Evolutionary conservation across 2,329 filamentous ascomycete species (phyloP).

Genomic region (Chalaropsis ovoidea): DNA sequence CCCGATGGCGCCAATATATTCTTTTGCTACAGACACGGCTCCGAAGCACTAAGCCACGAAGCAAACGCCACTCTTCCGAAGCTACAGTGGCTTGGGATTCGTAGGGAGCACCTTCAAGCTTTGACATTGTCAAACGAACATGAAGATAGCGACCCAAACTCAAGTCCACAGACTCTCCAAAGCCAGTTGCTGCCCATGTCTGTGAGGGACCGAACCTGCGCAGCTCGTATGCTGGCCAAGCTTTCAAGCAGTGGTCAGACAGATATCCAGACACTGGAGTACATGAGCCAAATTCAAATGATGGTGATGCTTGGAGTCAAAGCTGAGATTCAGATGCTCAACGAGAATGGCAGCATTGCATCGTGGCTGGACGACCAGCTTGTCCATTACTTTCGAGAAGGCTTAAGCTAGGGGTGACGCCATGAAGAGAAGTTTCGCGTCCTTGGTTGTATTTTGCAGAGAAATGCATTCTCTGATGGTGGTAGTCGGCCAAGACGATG

Average conservation of each 20-base stretch:
- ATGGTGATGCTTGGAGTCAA: conserved; percentile 69
- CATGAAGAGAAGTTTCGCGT: not conserved
- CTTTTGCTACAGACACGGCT: conserved; percentile 62
- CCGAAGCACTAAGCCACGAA: conserved; percentile 53
- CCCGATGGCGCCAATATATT: conserved; percentile 66
- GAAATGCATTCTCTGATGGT: too few species aligned
- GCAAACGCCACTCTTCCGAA: conserved; percentile 39
- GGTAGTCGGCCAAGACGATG: not conserved
- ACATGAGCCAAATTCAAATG: conserved; percentile 51
- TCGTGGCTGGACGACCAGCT: conserved; percentile 40
- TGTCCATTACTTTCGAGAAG: not conserved
- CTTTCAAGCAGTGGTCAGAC: conserved; percentile 30
- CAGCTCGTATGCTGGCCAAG: conserved; percentile 43
- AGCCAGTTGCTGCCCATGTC: conserved; percentile 37
- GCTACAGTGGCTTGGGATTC: conserved; percentile 57
- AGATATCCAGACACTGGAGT: conserved; percentile 32
- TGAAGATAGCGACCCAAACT: not conserved
- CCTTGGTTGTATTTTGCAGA: too few species aligned
- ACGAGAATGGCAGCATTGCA: conserved; percentile 43
- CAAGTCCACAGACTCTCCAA: conserved; percentile 12
- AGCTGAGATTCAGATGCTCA: conserved; percentile 65
- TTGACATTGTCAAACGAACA: not conserved
- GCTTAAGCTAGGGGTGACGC: not conserved
- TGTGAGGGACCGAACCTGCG: conserved; percentile 48
- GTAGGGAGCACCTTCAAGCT: conserved; percentile 35